Evolutionary conservation across 2,329 filamentous ascomycete genomes (phyloP), one percentile per base, ranked within the genome.

Genomic region (Talaromyces sp.): DNA sequence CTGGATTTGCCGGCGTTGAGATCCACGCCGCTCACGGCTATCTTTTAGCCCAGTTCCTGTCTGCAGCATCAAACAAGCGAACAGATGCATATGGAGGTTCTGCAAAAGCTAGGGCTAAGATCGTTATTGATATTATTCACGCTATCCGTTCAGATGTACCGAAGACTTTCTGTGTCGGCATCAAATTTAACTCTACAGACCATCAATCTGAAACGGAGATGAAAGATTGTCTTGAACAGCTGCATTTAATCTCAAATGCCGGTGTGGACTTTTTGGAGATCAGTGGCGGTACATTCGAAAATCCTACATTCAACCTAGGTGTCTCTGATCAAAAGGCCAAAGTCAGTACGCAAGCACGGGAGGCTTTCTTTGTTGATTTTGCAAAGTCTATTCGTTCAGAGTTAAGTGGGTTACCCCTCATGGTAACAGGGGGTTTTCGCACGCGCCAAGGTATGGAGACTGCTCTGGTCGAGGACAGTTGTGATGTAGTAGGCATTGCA

Each of bases 331-430:
- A 44, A 8, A 22, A 22, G 8, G n/a, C 22, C 1, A 44, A 44
- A 44, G 42, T 8, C n/a, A 28, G 78, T 6, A 86, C 85, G 0
- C 73, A 75, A 15, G 79, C 80, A 0, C 81, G 87, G 9, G 87
- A 90, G 66, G 85, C 86, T 0, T 90, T 88, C 77, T 90, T 91
- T 74, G 75, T 89, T 1, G 83, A 88, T 52, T 90, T 89, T 64
- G 84, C 85, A 0, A 73, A 77, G n/a, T 74, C 77, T 9, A 79
- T 84, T 36, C 79, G 84, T 30, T 67, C 70, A 6, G 71, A 74
- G 27, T 78, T 82, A 59, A 78, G 79, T 0, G 64, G 73, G 3
- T 71, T 83, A 0, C 72, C 80, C 0, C 70, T 86, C 33, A 82
- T 85, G 76, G 79, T 89, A 3, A 88, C 85, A 0, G 87, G 87